Evolutionary conservation across 768 basidiomycete genomes (phyloP).

Genomic region (Daedaleopsis sinensis): DNA sequence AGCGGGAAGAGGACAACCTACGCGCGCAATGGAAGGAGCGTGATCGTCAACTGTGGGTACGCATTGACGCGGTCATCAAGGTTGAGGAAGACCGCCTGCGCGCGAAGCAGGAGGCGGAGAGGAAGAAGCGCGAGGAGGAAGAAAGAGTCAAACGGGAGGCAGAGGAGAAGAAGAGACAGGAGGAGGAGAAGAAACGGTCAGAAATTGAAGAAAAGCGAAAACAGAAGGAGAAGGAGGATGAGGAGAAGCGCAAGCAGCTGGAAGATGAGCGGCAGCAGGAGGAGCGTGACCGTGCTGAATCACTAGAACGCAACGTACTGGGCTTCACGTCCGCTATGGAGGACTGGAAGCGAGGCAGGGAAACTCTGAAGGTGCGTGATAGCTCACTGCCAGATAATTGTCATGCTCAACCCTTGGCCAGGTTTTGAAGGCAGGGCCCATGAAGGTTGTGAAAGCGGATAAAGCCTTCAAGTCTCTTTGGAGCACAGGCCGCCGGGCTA

Average conservation of each 20-base stretch:
- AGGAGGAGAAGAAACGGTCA: slow-evolving; percentile 29
- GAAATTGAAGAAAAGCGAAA: slow-evolving; percentile 30
- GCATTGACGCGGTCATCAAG: slow-evolving; percentile 65
- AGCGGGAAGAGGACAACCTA: slow-evolving; percentile 49
- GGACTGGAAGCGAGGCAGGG: slow-evolving; percentile 66
- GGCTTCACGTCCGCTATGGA: slow-evolving; percentile 59
- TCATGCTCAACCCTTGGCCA: slow-evolving; percentile 34
- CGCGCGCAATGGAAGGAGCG: slow-evolving; percentile 49
- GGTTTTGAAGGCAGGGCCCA: slow-evolving; percentile 64
- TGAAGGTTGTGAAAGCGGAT: slow-evolving; percentile 65
- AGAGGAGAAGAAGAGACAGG: slow-evolving; percentile 29
- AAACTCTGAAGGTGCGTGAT: slow-evolving; percentile 51
- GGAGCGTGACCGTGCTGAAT: slow-evolving; percentile 36
- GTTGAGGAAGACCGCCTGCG: slow-evolving; percentile 63
- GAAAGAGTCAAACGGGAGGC: slow-evolving; percentile 41
- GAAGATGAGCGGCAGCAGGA: slow-evolving; percentile 32
- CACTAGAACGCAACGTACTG: slow-evolving; percentile 43
- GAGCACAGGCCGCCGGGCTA: slow-evolving; percentile 71
- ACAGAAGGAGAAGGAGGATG: slow-evolving; percentile 36
- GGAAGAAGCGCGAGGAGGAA: slow-evolving; percentile 51
- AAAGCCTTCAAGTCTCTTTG: slow-evolving; percentile 59
- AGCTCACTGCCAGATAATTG: not conserved
- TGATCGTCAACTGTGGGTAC: slow-evolving; percentile 49
- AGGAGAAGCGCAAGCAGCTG: slow-evolving; percentile 39
- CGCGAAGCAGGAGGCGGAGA: slow-evolving; percentile 57